Conservation (phyloP, 2,329 filamentous ascomycete genomes). For the Lecanicillium sp. region DNA sequence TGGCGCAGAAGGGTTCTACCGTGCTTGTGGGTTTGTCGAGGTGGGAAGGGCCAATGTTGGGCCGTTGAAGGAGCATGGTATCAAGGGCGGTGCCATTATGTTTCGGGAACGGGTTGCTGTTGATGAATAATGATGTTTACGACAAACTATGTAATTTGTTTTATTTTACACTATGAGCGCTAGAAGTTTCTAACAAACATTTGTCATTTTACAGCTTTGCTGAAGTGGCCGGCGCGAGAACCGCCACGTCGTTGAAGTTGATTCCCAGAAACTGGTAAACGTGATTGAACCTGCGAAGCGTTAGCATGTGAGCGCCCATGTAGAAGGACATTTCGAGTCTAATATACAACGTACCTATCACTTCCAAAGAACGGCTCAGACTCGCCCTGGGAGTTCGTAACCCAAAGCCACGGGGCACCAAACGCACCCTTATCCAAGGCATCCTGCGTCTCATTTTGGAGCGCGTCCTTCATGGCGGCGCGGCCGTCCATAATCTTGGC, state of each 20-base stretch:
- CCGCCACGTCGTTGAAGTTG: constrained; percentile 46
- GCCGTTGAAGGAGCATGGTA: not conserved
- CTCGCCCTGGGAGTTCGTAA: constrained; percentile 47
- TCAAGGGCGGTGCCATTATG: constrained; percentile 5
- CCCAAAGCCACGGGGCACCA: constrained; percentile 71
- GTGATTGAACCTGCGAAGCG: constrained; percentile 49
- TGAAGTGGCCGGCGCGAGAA: constrained; percentile 7
- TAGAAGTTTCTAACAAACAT: no score
- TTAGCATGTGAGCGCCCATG: no score
- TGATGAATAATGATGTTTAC: no score
- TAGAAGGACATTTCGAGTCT: not conserved
- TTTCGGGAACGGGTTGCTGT: constrained; percentile 3
- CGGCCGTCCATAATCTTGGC: constrained; percentile 46
- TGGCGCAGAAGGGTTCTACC: no score
- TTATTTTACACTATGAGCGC: no score
- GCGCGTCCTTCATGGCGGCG: constrained; percentile 33
- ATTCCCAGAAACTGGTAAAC: constrained; percentile 61
- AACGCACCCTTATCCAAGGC: constrained; percentile 62
- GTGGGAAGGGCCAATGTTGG: constrained; percentile 6
- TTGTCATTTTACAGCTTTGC: no score
- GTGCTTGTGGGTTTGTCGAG: constrained; percentile 1
- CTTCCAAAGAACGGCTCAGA: constrained; percentile 70
- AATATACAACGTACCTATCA: constrained; percentile 44
- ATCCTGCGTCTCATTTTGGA: constrained; percentile 51
- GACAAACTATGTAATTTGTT: no score